Evolutionary conservation across 345 rosid genomes (phyloP), one percentile per base, ranked within the genome.

Genomic region (Citrus glauca): DNA sequence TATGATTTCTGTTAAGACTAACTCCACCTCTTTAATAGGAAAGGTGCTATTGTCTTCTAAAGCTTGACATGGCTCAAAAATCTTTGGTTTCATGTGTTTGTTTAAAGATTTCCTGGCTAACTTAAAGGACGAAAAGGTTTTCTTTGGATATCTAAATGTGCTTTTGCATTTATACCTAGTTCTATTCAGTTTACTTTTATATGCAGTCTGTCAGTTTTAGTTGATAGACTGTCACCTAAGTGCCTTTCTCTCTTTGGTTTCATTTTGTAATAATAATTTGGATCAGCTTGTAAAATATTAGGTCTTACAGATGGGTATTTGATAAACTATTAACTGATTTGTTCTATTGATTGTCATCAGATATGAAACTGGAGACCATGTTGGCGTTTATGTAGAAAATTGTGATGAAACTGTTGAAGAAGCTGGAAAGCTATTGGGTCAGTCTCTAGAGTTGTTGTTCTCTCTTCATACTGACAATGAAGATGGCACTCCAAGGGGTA

Each of bases 301-400:
- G 30, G 27, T 48, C 64, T 35, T 35, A 24, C 6, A 4, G 35
- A 28, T 63, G 2, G 71, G 50, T 13, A 17, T 25, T 16, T 37
- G 42, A 75, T 35, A 27, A 38, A 63, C 57, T 73, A 40, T 37
- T 48, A 71, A 11, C 37, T 66, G 22, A 28, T n/a, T 37, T 35
- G 14, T 42, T n/a, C 77, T 24, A 33, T 57, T 38, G 17, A 25
- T 71, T 28, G n/a, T 75, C 35, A 69, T 73, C 90, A 95, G 98
- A 84, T 93, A 93, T 84, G 97, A 92, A 75, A 83, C 90, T 50
- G 90, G 92, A 75, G 92, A 89, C 65, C 92, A 89, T 80, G 87
- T 90, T 17, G 98, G 98, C 66, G 90, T 95, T 11, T 91, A 81
- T 80, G 90, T 88, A 56, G 98, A 93, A 70, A 95, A 92, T 84